phyloP scores from a whole-genome alignment of 257 asterid genomes.

The Capsicum baccatum region DNA sequence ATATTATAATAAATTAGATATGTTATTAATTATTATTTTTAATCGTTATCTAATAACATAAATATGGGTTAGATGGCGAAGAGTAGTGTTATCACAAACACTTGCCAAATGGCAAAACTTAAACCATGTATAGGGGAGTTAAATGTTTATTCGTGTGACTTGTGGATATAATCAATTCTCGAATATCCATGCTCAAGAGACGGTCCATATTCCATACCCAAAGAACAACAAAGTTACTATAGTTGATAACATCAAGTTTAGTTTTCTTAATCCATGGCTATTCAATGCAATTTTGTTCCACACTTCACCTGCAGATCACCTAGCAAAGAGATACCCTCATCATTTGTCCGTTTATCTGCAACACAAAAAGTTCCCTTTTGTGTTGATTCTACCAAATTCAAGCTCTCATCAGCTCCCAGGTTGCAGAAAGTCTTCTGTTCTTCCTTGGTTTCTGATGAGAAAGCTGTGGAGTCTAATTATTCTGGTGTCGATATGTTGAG shows the following conservation, averaged over 20 bases:
- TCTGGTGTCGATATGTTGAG: slow-evolving; percentile 59
- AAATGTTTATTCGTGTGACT: background rate
- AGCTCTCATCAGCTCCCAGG: slow-evolving; percentile 58
- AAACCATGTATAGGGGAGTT: no score
- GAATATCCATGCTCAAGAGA: background rate
- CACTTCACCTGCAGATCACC: slow-evolving; percentile 46
- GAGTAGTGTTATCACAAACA: no score
- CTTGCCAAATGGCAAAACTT: no score
- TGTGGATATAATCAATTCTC: background rate
- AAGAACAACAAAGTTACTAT: background rate
- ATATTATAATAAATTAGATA: no score
- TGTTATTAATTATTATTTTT: no score
- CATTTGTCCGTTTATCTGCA: slow-evolving; percentile 42
- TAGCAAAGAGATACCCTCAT: slow-evolving; percentile 37
- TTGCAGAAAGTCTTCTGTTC: slow-evolving; percentile 50
- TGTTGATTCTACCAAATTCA: slow-evolving; percentile 41
- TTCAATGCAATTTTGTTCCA: slow-evolving; percentile 50
- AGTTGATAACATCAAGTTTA: background rate
- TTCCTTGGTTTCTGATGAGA: slow-evolving; percentile 66
- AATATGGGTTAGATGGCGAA: no score
- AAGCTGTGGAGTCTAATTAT: slow-evolving; percentile 48
- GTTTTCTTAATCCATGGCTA: slow-evolving; percentile 49
- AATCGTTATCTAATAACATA: no score
- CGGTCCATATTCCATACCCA: background rate
- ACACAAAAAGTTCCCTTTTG: slow-evolving; percentile 6